Evolutionary conservation across 306 rosid genomes (phyloP).

Genomic region (Amphicarpaea edgeworthii): DNA sequence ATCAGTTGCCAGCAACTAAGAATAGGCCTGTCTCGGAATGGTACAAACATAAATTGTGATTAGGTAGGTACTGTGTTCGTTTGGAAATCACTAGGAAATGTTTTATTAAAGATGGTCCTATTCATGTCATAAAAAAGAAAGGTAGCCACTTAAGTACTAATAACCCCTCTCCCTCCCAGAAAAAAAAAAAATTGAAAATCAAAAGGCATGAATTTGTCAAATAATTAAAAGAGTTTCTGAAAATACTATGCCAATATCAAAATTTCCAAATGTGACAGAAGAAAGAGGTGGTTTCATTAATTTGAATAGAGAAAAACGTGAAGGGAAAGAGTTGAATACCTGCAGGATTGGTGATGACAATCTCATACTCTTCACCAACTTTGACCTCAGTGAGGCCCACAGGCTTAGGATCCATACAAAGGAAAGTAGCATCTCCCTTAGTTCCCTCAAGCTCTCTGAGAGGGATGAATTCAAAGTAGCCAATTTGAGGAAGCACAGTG

Average conservation of each 20-base stretch:
- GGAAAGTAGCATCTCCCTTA: slow-evolving; percentile 25
- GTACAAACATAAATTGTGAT: slow-evolving; percentile 41
- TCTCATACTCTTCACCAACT: slow-evolving; percentile 79
- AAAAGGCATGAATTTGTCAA: neutral
- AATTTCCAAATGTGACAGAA: neutral
- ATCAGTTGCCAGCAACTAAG: slow-evolving; percentile 25
- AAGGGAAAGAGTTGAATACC: slow-evolving; percentile 57
- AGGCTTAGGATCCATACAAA: slow-evolving; percentile 50
- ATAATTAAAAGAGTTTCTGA: neutral
- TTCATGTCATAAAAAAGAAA: slow-evolving; percentile 35
- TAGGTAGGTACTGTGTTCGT: slow-evolving; percentile 36
- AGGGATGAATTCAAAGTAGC: slow-evolving; percentile 92
- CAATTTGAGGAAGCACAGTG: slow-evolving; percentile 86
- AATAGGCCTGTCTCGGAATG: neutral
- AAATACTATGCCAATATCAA: neutral
- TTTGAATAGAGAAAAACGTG: neutral
- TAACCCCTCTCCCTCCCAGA: neutral
- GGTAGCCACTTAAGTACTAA: neutral
- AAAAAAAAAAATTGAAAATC: neutral
- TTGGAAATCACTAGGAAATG: neutral
- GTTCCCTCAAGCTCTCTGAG: slow-evolving; percentile 33
- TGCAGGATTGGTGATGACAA: slow-evolving; percentile 72
- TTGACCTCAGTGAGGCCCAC: slow-evolving; percentile 78
- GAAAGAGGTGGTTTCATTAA: neutral
- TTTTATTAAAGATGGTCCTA: slow-evolving; percentile 43